phyloP scores from a whole-genome alignment of 108 stramenopile genomes.

The Skeletonema menzelii region DNA sequence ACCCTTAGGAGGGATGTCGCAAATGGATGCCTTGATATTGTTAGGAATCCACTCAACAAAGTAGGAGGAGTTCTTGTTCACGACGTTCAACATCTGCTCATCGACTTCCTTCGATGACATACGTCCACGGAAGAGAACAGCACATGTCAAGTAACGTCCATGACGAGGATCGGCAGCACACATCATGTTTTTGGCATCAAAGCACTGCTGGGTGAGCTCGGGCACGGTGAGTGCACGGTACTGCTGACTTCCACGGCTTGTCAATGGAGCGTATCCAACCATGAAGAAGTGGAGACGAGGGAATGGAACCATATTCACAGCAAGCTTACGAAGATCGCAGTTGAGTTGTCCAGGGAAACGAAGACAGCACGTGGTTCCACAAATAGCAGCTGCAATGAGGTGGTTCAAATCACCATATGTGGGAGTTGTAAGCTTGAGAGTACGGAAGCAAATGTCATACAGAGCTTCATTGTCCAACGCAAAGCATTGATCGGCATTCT shows the following conservation, averaged over 20 bases:
- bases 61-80: slow-evolving; percentile 98
- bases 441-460: slow-evolving; percentile 95
- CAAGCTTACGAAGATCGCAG: slow-evolving; percentile 98
- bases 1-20: slow-evolving; percentile 97
- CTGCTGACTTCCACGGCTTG: slow-evolving; percentile 87
- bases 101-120: slow-evolving; percentile 97
- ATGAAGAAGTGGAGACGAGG: slow-evolving; percentile 99
- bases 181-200: slow-evolving; percentile 99
- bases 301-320: slow-evolving; percentile 99
- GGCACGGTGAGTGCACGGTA: slow-evolving; percentile 97
- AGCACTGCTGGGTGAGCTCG: slow-evolving; percentile 94
- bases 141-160: slow-evolving; percentile 98
- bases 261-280: slow-evolving; percentile 96
- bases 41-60: slow-evolving; percentile 99
- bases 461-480: slow-evolving; percentile 97
- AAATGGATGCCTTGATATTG: slow-evolving; percentile 99
- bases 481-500: slow-evolving; percentile 97
- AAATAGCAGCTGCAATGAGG: slow-evolving; percentile 93
- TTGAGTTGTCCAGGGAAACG: slow-evolving; percentile 98
- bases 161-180: slow-evolving; percentile 98
- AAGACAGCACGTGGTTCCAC: slow-evolving; percentile 95
- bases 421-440: slow-evolving; percentile 90
- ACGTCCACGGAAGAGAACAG: slow-evolving; percentile 97
- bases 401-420: slow-evolving; percentile 94
- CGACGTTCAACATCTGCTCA: slow-evolving; percentile 97